Evolutionary conservation across 2,329 filamentous ascomycete genomes (phyloP).

Genomic region (Aureobasidium sp.): DNA sequence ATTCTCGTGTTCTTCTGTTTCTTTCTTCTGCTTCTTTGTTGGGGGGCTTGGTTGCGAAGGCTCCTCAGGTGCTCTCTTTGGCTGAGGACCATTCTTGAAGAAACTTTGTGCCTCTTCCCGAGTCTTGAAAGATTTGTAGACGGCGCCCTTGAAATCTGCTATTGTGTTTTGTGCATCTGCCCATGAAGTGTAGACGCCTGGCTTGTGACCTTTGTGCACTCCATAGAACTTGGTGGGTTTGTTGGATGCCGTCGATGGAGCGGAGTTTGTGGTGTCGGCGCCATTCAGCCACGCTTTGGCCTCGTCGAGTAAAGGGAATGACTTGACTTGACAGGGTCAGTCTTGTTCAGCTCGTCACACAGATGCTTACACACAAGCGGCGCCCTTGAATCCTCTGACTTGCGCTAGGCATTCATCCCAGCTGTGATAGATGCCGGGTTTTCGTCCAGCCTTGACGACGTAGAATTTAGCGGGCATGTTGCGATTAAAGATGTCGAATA

Average conservation of each 20-base stretch:
- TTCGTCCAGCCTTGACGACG: constrained; percentile 54
- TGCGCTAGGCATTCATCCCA: constrained; percentile 58
- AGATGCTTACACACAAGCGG: constrained; percentile 28
- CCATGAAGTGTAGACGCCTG: constrained; percentile 62
- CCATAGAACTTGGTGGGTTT: constrained; percentile 50
- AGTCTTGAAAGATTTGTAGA: constrained; percentile 44
- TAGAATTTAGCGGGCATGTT: constrained; percentile 50
- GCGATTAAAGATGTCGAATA: constrained; percentile 36
- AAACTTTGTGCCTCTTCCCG: constrained; percentile 68
- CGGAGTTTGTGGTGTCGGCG: constrained; percentile 25
- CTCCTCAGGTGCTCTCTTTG: constrained; percentile 18
- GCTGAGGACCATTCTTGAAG: constrained; percentile 43
- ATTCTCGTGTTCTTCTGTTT: constrained; percentile 24
- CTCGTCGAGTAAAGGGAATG: constrained; percentile 64
- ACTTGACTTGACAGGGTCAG: constrained; percentile 59
- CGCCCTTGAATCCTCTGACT: constrained; percentile 51
- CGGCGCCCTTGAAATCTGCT: constrained; percentile 61
- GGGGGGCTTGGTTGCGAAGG: constrained; percentile 20
- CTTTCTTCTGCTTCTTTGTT: constrained; percentile 35
- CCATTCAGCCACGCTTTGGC: constrained; percentile 72
- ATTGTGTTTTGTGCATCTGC: constrained; percentile 65
- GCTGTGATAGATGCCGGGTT: constrained; percentile 56
- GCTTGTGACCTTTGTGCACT: constrained; percentile 50
- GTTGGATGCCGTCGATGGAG: constrained; percentile 24
- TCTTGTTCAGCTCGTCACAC: neutral